Evolutionary conservation across 2,329 filamentous ascomycete genomes (phyloP).

Genomic region (Epichloe uncinata): DNA sequence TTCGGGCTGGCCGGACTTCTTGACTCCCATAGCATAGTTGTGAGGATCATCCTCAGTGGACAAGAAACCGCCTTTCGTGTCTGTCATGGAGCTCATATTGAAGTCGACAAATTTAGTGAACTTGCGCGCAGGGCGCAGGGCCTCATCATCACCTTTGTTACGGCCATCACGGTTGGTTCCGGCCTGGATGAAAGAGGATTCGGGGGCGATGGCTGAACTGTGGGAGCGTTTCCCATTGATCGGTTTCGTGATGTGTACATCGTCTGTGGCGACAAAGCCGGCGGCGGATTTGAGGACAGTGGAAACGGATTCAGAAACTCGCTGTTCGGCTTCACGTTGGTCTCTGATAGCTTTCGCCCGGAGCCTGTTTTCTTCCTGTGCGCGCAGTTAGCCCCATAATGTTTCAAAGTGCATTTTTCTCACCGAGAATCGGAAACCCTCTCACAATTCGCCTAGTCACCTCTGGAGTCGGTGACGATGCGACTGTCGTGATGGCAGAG

Average conservation of each 20-base stretch:
- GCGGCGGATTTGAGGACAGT: constrained; percentile 40
- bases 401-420: background rate
- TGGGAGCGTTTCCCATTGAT: constrained; percentile 53
- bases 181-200: constrained; percentile 25
- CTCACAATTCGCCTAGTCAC: constrained; percentile 39
- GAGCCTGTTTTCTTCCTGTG: constrained; percentile 72
- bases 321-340: constrained; percentile 52
- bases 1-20: constrained; percentile 22
- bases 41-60: constrained; percentile 83
- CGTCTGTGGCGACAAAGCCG: constrained; percentile 57
- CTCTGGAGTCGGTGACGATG: constrained; percentile 40
- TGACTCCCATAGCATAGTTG: constrained; percentile 55
- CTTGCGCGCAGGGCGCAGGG: constrained; percentile 66
- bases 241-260: constrained; percentile 40
- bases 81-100: constrained; percentile 95
- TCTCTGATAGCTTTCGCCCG: constrained; percentile 78
- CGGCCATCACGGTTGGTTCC: constrained; percentile 58
- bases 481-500: constrained; percentile 13
- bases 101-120: constrained; percentile 95
- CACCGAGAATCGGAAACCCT: constrained; percentile 12
- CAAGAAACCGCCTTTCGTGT: constrained; percentile 93
- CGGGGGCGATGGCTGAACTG: constrained; percentile 40
- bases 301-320: constrained; percentile 28
- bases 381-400: constrained; percentile 8
- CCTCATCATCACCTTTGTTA: constrained; percentile 29